Evolutionary conservation across 352 stramenopile species (phyloP), one percentile per base, ranked within the genome.

Genomic region (Phytophthora sansomeana): DNA sequence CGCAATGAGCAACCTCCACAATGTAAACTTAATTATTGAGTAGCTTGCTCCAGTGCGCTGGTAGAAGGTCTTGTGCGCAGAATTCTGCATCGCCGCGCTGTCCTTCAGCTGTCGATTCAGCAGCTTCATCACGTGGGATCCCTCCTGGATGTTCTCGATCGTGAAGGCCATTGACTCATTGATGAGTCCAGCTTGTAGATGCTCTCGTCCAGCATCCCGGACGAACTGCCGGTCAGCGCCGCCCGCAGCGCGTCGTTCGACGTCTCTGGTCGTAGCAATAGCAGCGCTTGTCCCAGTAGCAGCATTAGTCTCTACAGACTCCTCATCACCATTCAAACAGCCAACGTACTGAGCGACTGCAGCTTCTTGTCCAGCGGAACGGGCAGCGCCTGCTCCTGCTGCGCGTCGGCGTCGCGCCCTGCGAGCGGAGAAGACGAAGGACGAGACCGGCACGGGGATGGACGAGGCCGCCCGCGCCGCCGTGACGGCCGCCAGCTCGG

Each of bases 81-180:
- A 24, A 30, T 73, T 75, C 52, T 80, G 61, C 74, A 91, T 76
- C 5, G 51, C 50, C 17, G 71, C 75, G 46, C 74, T 81, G 38
- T 93, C 84, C 26, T 74, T 81, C 8, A 93, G 62, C 69, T 93
- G 82, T 19, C 82, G 81, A 21, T 85, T 86, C 44, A 91, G 64
- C 63, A 93, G 68, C 64, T 81, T 81, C 79, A 91, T 85, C 35
- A 89, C 75, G 43, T 93, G 85, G 17, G 81, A 79, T 36, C 75
- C 83, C 59, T 91, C 85, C 74, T 91, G 83, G 41, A 92, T 84
- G 54, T 92, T 92, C 39, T 92, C 85, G 46, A 93, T 92, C 9
- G 83, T 90, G 56, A 91, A 93, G 10, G 83, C 83, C 43, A 93
- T 65, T 42, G 85, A 93, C 57, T 93, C 85, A 57, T 92, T 92